A percentile compares a stretch with the other conserved stretches of the same genome.
Conservation (phyloP, 805 yeast species). For the Spathaspora gorwiae region DNA sequence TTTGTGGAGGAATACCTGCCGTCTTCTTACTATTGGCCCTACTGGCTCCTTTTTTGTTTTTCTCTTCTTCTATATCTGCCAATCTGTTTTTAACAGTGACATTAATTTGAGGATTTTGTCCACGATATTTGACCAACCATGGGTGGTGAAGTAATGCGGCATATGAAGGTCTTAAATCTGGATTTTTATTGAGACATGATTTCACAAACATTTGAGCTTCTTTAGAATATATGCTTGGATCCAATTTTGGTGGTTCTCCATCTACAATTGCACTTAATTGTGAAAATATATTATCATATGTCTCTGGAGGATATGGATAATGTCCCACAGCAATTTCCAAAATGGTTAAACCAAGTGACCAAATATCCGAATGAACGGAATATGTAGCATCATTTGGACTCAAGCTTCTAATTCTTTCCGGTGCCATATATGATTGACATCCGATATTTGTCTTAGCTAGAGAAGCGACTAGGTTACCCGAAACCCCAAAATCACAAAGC, state of each 20-base stretch:
- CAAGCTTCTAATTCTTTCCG: slow-evolving; percentile 80
- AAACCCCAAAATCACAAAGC: slow-evolving; percentile 93
- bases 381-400: slow-evolving; percentile 76
- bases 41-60: background rate
- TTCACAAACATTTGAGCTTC: slow-evolving; percentile 80
- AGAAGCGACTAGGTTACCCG: slow-evolving; percentile 92
- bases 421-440: slow-evolving; percentile 98
- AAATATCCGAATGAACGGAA: slow-evolving; percentile 90
- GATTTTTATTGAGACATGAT: slow-evolving; percentile 73
- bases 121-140: slow-evolving; percentile 62
- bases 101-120: slow-evolving; percentile 28
- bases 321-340: slow-evolving; percentile 85
- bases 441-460: slow-evolving; percentile 94
- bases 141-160: slow-evolving; percentile 71
- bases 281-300: slow-evolving; percentile 82
- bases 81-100: slow-evolving; percentile 21
- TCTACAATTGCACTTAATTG: slow-evolving; percentile 96
- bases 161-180: slow-evolving; percentile 78
- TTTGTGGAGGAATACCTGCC: slow-evolving; percentile 5
- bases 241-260: slow-evolving; percentile 87
- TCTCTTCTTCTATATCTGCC: slow-evolving; percentile 10
- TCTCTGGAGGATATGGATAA: slow-evolving; percentile 96
- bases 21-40: background rate
- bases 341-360: slow-evolving; percentile 91
- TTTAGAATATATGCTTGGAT: slow-evolving; percentile 55